These are phyloP conservation scores for Daldinia childiae DNA, from an alignment of 495 filamentous ascomycete species.

Conservation along the genomic window DNA sequence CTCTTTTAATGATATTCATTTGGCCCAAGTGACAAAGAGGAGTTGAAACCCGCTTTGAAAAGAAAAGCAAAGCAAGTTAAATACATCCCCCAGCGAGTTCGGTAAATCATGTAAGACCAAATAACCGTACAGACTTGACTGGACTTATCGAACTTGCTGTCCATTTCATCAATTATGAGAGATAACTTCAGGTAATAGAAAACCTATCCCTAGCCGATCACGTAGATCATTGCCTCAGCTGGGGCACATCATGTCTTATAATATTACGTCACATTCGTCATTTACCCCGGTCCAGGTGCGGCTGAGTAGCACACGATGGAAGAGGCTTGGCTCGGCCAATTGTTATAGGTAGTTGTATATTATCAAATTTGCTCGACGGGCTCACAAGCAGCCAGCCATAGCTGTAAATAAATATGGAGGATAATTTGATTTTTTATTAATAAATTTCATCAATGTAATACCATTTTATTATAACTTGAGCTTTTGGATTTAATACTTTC, in stretches of 20 bases:
- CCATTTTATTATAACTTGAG: not conserved
- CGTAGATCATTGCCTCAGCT: not conserved
- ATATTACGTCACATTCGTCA: not conserved
- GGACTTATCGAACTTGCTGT: no score
- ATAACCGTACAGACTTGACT: no score
- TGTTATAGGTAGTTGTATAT: not conserved
- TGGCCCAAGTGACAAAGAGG: no score
- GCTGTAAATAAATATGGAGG: not conserved
- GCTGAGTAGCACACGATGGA: constrained; percentile 4
- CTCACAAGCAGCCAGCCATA: not conserved
- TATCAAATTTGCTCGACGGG: not conserved
- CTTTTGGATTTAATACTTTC: not conserved
- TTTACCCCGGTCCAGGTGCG: not conserved
- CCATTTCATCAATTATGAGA: not conserved
- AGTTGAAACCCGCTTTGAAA: no score
- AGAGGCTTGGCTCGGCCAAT: not conserved
- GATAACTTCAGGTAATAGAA: not conserved
- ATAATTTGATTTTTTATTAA: not conserved
- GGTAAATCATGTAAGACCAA: no score
- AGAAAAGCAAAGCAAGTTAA: no score
- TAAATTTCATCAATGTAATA: not conserved
- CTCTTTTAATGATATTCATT: not conserved
- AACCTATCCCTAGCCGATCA: not conserved
- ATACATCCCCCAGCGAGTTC: no score
- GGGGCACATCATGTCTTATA: not conserved